Evolutionary conservation across 208 protist genomes (phyloP), one percentile per base, ranked within the genome.

Genomic region (Leptomonas seymouri): DNA sequence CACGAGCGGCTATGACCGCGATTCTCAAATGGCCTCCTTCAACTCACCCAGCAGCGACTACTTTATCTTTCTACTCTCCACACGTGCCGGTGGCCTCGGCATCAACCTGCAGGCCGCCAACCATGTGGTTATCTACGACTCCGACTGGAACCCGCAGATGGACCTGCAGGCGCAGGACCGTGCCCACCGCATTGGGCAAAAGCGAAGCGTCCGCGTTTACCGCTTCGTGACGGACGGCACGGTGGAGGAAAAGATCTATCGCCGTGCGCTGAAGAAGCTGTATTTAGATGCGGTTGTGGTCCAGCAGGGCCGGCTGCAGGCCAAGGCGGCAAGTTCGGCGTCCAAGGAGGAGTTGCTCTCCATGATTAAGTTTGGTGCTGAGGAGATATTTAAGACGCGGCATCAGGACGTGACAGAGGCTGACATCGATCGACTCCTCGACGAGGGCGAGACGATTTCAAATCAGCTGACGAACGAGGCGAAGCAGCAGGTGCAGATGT

Each of bases 71-170:
- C 54, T 99, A 11, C 86, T 99, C 0, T 98, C 93, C 28, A 99
- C 99, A 0, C 89, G 98, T 41, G 98, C 99, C 6, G 99, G 99
- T 53, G 99, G 99, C 56, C 87, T 99, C 8, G 99, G 99, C 69
- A 99, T 99, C 75, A 99, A 99, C 71, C 77, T 99, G 41, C 94
- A 98, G 66, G 98, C 98, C 11, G 99, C 99, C 3, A 98, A 99
- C 75, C 93, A 97, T 45, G 98, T 99, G 50, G 96, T 99, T 66
- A 77, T 99, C 31, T 99, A 98, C 80, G 99, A 99, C 86, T 94
- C 82, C 7, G 99, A 99, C 78, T 99, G 97, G 97, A 99, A 99
- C 80, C 96, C 96, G 53, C 97, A 99, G 85, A 97, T 98, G 84
- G 99, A 99, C 79, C 73, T 99, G 50, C 99, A 99, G 77, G 99